Base-by-base conservation (phyloP, 495 filamentous ascomycete species). In the Wilcoxina mikolae region DNA sequence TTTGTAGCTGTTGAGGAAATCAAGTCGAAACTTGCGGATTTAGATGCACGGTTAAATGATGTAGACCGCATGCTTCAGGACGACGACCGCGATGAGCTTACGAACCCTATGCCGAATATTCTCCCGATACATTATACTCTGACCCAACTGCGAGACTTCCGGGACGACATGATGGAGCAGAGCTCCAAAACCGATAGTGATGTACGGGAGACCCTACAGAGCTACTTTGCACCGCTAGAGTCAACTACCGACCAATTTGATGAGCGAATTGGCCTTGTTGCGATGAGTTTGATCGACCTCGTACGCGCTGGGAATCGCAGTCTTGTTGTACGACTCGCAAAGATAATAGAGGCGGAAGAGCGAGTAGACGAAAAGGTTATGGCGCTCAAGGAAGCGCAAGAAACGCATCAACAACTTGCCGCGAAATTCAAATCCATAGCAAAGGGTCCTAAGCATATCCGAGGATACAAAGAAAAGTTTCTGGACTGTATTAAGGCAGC, bases 391-490 rank as follows among this genome's bases (percentile, higher is more conserved):
- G 89, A 95, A 62, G 93, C 93, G 3, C 79, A 95, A 67, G 86
- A 85, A 56, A 89, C 94, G 58, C 90, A 95, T 67, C 85, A 88
- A 64, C 91, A 95, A 60, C 80, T 99, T 58, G 90, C 88, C 26
- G 81, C 81, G 20, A 65, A 60, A 24, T 95, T 99, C 71, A 91
- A 94, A 69, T 88, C 85, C 26, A 94, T 99, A 68, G 86, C 85
- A 1, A 83, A 87, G 55, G 88, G 87, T 1, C 84, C 88, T 1
- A 90, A 91, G 69, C 83, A 85, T 45, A 76, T 91, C n/a, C 77
- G 91, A 56, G 91, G 89, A 0, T 99, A 99, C 69, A 96, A 96
- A 68, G 84, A 95, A 59, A 94, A 93, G 64, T 94, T 96, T 64
- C 61, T 95, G 3, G 73, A 83, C 57, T 80, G 83, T 7, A 87